Conservation (phyloP, 2,329 filamentous ascomycete species). For the Alternaria conjuncta region DNA sequence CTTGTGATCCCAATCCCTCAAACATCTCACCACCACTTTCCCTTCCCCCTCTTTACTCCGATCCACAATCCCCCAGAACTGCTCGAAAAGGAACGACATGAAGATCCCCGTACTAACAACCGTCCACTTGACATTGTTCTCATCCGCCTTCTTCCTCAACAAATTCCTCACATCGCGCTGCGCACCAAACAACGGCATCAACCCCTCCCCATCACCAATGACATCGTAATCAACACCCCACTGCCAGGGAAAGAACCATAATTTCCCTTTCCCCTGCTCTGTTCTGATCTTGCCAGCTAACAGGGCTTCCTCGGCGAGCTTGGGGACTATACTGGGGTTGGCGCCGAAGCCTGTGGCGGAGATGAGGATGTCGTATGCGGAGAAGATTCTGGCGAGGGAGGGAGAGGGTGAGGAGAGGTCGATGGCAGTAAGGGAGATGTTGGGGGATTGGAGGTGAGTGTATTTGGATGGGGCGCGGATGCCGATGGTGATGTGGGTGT, state of each 20-base stretch:
- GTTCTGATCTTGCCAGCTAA: constrained; percentile 54
- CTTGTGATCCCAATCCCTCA: constrained; percentile 67
- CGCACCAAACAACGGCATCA: constrained; percentile 72
- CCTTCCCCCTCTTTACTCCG: constrained; percentile 1
- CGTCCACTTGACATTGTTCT: constrained; percentile 61
- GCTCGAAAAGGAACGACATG: constrained; percentile 71
- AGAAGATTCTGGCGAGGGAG: constrained; percentile 44
- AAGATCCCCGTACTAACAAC: constrained; percentile 75
- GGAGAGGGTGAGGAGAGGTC: constrained; percentile 49
- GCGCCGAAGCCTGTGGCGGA: constrained; percentile 67
- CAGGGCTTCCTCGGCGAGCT: constrained; percentile 64
- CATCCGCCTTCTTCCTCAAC: constrained; percentile 27
- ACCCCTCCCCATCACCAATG: constrained; percentile 62
- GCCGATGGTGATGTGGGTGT: constrained; percentile 58
- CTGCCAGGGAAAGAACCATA: constrained; percentile 72
- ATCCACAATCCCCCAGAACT: constrained; percentile 68
- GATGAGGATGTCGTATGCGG: constrained; percentile 62
- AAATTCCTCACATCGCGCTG: constrained; percentile 56
- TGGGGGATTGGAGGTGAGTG: constrained; percentile 29
- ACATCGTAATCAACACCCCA: constrained; percentile 75
- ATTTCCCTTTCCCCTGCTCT: neutral
- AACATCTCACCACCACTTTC: constrained; percentile 54
- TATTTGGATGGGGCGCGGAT: constrained; percentile 59
- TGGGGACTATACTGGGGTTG: constrained; percentile 62
- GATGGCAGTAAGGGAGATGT: constrained; percentile 50